Evolutionary conservation across 202 grass and related monocot species (phyloP), one percentile per base, ranked within the genome.

Genomic region (Elaeis oleifera): DNA sequence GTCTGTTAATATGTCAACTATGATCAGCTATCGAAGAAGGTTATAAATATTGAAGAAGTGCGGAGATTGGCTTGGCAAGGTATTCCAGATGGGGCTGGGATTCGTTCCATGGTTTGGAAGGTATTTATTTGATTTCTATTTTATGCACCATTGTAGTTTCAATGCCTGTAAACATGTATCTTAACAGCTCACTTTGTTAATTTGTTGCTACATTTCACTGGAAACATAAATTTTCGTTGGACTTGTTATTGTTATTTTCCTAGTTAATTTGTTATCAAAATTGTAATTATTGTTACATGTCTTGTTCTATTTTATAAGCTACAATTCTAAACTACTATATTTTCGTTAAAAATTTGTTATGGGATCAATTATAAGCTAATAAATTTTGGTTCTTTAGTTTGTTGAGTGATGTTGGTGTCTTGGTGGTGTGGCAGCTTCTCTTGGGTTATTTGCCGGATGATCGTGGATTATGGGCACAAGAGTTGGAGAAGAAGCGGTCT

Each of bases 61-160:
- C 70, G 84, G 65, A 88, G 79, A 76, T 67, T 96, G 8, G 68
- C 87, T 2, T 73, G 76, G 51, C 79, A 90, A 64, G 87, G 84
- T 18, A 80, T 96, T 29, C 87, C 87, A 2, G 91, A 90, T 68
- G 91, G 68, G 4, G 81, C 87, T 48, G 81, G 84, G 17, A 76
- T 90, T 54, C 79, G 84, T 16, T 78, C 87, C 4, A 88, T 87
- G 20, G 76, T 96, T 27, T 90, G 84, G 91, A 96, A 96, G 87
- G 91, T 96, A 57, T 18, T 23, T 63, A 14, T 51, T 49, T 0
- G 17, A 72, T 68, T 57, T 50, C 6, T 26, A 72, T 68, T 60
- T 50, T 4, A 18, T 61, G 17, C 1, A 18, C 22, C 3, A 59
- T 69, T 6, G 15, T 50, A 71, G 7, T 49, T 53, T 29, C 1